Percentiles rank a stretch among this genome's conserved stretches.
These are phyloP conservation scores for Sarcocystis neurona DNA, from an alignment of 169 alveolate genomes.

Conservation along the genomic window DNA sequence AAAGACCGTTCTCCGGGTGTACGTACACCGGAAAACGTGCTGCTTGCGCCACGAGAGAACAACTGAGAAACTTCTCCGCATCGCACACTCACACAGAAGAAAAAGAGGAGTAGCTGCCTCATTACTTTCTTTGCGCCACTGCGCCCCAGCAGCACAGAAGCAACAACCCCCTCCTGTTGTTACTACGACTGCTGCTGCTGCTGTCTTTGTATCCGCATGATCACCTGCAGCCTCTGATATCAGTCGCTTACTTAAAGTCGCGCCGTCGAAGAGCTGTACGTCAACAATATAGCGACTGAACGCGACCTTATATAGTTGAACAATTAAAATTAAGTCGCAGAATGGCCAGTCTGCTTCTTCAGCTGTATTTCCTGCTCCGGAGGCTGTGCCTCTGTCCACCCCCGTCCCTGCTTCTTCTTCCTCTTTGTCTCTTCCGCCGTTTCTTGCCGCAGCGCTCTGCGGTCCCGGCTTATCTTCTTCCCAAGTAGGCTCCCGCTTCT, in stretches of 20 bases:
- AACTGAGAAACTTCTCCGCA: too few species aligned
- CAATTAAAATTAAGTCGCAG: conserved; percentile 21
- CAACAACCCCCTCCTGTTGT: background rate
- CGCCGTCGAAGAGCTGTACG: conserved; percentile 68
- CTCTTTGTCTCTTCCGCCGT: background rate
- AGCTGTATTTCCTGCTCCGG: conserved; percentile 33
- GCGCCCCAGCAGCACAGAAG: background rate
- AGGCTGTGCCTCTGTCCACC: background rate
- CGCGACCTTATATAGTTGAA: conserved; percentile 59
- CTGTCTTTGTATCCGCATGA: too few species aligned
- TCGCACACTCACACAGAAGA: too few species aligned
- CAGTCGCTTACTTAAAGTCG: conserved; percentile 56
- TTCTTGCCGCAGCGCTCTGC: background rate
- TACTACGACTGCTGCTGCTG: too few species aligned
- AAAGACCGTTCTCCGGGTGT: too few species aligned
- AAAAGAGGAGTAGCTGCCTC: too few species aligned
- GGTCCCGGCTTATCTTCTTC: background rate
- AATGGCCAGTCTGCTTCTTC: conserved; percentile 35
- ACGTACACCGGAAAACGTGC: too few species aligned
- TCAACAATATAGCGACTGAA: conserved; percentile 62
- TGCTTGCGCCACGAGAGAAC: too few species aligned
- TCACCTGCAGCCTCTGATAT: too few species aligned
- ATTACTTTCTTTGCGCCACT: too few species aligned
- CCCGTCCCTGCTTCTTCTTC: background rate
- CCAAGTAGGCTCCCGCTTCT: background rate